Percentiles rank a stretch among this genome's conserved stretches.
Conservation (phyloP, 2,329 filamentous ascomycete species). For the Fulvia fulva region DNA sequence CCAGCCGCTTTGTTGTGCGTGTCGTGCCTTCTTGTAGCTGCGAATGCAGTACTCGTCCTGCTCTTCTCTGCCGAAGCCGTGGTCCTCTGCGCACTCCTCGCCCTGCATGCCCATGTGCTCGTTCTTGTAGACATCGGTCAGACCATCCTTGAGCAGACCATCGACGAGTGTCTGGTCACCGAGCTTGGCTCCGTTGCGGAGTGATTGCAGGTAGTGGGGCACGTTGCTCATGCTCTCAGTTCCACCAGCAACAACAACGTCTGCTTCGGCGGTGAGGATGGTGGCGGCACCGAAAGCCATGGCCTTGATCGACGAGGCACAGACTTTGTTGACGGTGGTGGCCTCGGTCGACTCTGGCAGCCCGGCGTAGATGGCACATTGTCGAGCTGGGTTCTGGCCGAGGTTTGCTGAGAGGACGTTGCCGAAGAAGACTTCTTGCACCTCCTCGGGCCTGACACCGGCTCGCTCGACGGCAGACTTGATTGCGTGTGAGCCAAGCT, state of each 20-base stretch:
- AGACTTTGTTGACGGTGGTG: conserved; percentile 98
- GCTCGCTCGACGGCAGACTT: conserved; percentile 77
- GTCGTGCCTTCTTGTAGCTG: conserved; percentile 89
- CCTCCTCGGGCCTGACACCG: conserved; percentile 79
- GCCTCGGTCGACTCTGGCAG: conserved; percentile 74
- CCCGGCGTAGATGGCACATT: conserved; percentile 86
- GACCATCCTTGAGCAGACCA: conserved; percentile 87
- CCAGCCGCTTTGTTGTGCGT: conserved; percentile 72
- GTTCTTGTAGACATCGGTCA: conserved; percentile 91
- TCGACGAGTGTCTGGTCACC: conserved; percentile 86
- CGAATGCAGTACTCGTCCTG: conserved; percentile 96
- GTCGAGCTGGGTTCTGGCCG: conserved; percentile 92
- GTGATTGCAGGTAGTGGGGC: conserved; percentile 87
- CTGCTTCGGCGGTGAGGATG: conserved; percentile 93
- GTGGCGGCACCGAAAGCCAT: conserved; percentile 93
- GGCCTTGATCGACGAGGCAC: conserved; percentile 90
- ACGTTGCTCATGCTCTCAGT: conserved; percentile 98
- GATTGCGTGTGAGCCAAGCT: conserved; percentile 88
- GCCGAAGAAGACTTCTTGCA: conserved; percentile 96
- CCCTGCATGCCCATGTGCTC: conserved; percentile 94
- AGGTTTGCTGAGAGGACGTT: conserved; percentile 96
- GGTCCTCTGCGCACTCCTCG: conserved; percentile 85
- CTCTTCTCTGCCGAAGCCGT: conserved; percentile 74
- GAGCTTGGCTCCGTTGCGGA: conserved; percentile 88
- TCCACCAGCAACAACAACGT: conserved; percentile 88